Conservation (phyloP, 306 rosid genomes). For the Morella rubra region DNA sequence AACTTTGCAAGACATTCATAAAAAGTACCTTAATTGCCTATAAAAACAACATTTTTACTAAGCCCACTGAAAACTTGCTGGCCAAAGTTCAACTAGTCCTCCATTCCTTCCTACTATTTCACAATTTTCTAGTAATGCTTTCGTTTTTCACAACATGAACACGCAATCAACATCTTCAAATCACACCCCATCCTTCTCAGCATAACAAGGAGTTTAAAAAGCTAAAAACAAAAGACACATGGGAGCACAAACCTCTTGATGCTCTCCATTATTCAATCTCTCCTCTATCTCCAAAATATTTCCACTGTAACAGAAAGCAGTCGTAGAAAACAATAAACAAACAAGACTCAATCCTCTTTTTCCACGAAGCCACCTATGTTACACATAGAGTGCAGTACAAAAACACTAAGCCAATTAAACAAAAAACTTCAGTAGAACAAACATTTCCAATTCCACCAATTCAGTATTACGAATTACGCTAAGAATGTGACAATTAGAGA, state of each 20-base stretch:
- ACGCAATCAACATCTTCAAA: too few relatives aligned
- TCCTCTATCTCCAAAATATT: neutral
- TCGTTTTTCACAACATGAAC: too few relatives aligned
- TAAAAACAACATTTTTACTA: slow-evolving; percentile 2
- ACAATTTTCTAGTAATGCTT: too few relatives aligned
- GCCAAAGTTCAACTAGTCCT: too few relatives aligned
- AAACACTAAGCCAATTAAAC: too few relatives aligned
- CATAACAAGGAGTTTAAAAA: neutral
- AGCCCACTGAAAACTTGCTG: neutral
- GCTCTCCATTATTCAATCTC: neutral
- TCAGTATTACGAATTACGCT: neutral
- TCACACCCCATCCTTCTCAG: neutral
- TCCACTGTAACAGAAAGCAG: neutral
- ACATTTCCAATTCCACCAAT: too few relatives aligned
- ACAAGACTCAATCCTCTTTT: too few relatives aligned
- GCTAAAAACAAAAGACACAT: neutral
- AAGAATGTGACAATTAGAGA: neutral
- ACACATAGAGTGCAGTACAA: too few relatives aligned
- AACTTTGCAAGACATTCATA: slow-evolving; percentile 29
- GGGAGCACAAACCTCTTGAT: neutral
- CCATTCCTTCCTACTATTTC: too few relatives aligned
- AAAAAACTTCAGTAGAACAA: too few relatives aligned
- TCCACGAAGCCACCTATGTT: too few relatives aligned
- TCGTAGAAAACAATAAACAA: too few relatives aligned
- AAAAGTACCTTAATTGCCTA: slow-evolving; percentile 6